Evolutionary conservation across 805 yeast genomes (phyloP), one percentile per base, ranked within the genome.

Genomic region (Ogataea pini): DNA sequence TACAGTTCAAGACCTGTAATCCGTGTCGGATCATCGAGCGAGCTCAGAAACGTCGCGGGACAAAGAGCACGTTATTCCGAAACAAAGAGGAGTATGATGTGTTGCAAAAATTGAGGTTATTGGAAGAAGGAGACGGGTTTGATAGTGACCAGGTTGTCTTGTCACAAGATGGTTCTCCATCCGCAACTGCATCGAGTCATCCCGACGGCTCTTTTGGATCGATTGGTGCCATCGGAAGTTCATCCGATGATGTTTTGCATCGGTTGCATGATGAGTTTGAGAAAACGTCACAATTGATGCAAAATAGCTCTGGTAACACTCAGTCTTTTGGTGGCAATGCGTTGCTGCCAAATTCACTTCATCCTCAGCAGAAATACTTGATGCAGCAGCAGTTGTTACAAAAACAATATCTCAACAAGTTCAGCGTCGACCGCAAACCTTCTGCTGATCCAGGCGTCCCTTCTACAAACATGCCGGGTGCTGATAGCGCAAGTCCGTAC

Each of bases 21-120:
- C 77, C 79, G 52, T 78, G 83, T 58, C 71, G 83, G 49, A 75
- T 77, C 60, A 75, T 78, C 40, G 83, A 78, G 60, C 65, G 83
- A 51, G 68, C 66, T 16, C 70, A 66, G 46, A 66, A 66, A 49
- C 63, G 67, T 34, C 58, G 62, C 48, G 56, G 65, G 55, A 19
- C 59, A 42, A 47, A 60, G 57, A 42, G 56, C 44, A 49, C 51
- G 36, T n/a, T 52, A 42, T 51, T 51, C 48, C 36, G 62, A 47
- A 42, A 41, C 38, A 48, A 47, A 31, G 56, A 54, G 7, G 60
- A 54, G 34, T 43, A 40, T 42, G 58, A 52, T 13, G 38, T 50
- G 38, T 16, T 54, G 12, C 47, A 47, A 47, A 55, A 33, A 38
- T 43, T 48, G 49, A 52, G 28, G 49, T 47, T 25, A 39, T 44